phyloP scores from a whole-genome alignment of 495 filamentous ascomycete species.

The Corynascus novoguineensis region DNA sequence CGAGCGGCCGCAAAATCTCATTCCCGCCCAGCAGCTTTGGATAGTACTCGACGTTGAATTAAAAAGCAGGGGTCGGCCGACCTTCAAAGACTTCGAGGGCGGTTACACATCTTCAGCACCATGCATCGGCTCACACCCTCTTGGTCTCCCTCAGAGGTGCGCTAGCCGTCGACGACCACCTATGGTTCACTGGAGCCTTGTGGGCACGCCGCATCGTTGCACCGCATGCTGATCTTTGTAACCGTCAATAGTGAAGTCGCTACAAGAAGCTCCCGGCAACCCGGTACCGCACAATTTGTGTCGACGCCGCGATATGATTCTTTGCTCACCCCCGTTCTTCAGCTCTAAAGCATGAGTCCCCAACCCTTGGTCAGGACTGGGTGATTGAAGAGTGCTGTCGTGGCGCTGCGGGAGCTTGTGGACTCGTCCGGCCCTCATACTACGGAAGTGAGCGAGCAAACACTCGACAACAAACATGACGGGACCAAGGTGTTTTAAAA shows the following conservation, averaged over 20 bases:
- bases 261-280: constrained; percentile 15
- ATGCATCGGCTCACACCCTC: not conserved
- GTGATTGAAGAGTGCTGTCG: not conserved
- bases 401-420: not conserved
- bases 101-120: constrained; percentile 5
- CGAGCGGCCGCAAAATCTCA: not conserved
- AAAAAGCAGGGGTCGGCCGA: not conserved
- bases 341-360: too few relatives aligned
- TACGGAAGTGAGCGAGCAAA: constrained; percentile 4
- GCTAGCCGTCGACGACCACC: constrained; percentile 18
- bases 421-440: not conserved
- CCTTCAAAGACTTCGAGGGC: not conserved
- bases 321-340: not conserved
- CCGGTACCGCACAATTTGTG: constrained; percentile 16
- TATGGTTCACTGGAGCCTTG: not conserved
- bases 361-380: too few relatives aligned
- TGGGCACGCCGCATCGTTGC: constrained; percentile 16
- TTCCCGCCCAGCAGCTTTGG: not conserved
- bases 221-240: constrained; percentile 16
- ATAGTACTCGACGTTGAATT: too few relatives aligned
- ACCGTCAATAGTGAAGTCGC: constrained; percentile 3
- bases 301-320: not conserved
- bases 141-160: constrained; percentile 3
- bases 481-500: not conserved
- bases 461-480: not conserved